These are phyloP conservation scores for Penicillium subrubescens DNA, from an alignment of 495 filamentous ascomycete genomes.

Conservation along the genomic window DNA sequence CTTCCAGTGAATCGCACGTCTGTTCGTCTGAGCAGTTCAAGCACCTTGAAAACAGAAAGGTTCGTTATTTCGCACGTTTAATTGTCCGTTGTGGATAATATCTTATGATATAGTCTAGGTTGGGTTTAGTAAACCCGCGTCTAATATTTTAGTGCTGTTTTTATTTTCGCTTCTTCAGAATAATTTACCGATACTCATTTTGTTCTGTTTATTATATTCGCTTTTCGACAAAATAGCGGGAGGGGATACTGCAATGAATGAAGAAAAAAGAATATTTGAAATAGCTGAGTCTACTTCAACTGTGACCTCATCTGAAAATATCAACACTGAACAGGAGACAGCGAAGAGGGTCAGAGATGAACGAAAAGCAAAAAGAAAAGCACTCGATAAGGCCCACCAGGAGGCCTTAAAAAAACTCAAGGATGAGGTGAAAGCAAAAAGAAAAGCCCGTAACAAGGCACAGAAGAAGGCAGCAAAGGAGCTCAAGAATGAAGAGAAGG, in stretches of 20 bases:
- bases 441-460: too few species aligned
- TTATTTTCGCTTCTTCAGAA: too few species aligned
- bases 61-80: neutral
- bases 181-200: neutral
- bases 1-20: slow-evolving; percentile 1
- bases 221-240: neutral
- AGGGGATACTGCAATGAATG: neutral
- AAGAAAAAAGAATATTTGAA: neutral
- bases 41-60: neutral
- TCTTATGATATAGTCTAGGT: neutral
- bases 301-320: neutral
- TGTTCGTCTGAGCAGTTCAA: neutral
- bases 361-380: too few species aligned
- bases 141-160: too few species aligned
- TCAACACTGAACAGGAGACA: neutral
- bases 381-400: too few species aligned
- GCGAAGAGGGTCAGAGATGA: too few species aligned
- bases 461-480: too few species aligned
- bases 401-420: too few species aligned
- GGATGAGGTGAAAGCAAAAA: too few species aligned
- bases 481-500: too few species aligned
- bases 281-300: neutral
- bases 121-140: too few species aligned
- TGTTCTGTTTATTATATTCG: neutral
- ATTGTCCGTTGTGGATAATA: neutral